Conservation (phyloP, 805 yeast species). For the Sugiyamaella valdiviana region DNA sequence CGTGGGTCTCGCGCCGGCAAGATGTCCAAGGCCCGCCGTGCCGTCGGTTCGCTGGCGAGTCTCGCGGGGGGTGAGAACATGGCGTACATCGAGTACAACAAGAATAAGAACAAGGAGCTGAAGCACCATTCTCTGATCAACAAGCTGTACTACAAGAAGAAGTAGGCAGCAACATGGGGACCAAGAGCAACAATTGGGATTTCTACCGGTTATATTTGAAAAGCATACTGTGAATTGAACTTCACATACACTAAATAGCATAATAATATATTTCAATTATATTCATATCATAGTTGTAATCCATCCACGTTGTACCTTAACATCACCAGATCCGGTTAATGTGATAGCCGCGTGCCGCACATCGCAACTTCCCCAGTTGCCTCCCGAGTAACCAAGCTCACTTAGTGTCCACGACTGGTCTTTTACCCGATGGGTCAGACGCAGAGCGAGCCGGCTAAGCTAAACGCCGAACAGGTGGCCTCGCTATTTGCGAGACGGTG, state of each 20-base stretch:
- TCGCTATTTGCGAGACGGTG: slow-evolving; percentile 31
- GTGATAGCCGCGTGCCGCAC: too few relatives aligned
- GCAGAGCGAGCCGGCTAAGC: slow-evolving; percentile 6
- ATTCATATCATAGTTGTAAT: too few relatives aligned
- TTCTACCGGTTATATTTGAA: too few relatives aligned
- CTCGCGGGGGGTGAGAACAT: slow-evolving; percentile 98
- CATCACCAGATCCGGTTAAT: too few relatives aligned
- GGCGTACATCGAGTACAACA: slow-evolving; percentile 93
- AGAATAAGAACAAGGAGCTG: slow-evolving; percentile 83
- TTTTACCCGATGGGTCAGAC: slow-evolving; percentile 25
- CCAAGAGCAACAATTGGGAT: too few relatives aligned
- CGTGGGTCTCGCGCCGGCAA: too few relatives aligned
- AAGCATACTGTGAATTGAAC: too few relatives aligned
- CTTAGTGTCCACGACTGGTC: too few relatives aligned
- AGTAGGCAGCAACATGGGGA: too few relatives aligned
- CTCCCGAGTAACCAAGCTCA: neutral
- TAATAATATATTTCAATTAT: too few relatives aligned
- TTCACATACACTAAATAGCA: too few relatives aligned
- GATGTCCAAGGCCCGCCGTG: slow-evolving; percentile 47
- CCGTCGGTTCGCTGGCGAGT: slow-evolving; percentile 86
- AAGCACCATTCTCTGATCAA: slow-evolving; percentile 63
- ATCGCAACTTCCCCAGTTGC: neutral
- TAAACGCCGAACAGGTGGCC: slow-evolving; percentile 25
- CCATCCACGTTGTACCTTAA: too few relatives aligned
- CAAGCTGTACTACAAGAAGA: slow-evolving; percentile 75